Conservation (phyloP, 2,329 filamentous ascomycete species). For the Colletotrichum godetiae region DNA sequence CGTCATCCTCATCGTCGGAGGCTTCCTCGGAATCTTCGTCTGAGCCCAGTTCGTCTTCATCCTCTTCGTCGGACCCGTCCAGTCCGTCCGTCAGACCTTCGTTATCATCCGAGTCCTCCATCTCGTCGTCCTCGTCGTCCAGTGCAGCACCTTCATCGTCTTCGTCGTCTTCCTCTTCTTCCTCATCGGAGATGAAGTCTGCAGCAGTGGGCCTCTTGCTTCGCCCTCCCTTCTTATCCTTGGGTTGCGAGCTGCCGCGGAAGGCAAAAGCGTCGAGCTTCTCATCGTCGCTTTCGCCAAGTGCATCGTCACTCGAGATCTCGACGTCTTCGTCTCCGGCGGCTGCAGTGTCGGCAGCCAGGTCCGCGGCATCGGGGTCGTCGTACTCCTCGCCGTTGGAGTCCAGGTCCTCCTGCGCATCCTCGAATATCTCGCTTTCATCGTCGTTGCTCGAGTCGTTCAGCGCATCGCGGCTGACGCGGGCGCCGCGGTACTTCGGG, state of each 20-base stretch:
- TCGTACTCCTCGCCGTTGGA: constrained; percentile 61
- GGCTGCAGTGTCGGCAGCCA: constrained; percentile 60
- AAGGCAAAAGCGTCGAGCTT: constrained; percentile 80
- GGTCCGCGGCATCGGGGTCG: constrained; percentile 66
- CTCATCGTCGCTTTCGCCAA: constrained; percentile 88
- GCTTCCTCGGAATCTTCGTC: constrained; percentile 49
- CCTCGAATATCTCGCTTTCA: constrained; percentile 61
- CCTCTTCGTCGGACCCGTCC: constrained; percentile 44
- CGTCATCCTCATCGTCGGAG: constrained; percentile 41
- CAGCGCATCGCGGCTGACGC: constrained; percentile 77
- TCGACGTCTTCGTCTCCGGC: constrained; percentile 66
- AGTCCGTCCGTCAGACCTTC: constrained; percentile 40
- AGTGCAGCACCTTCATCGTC: constrained; percentile 46
- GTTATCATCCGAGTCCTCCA: constrained; percentile 43
- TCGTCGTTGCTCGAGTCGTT: constrained; percentile 51
- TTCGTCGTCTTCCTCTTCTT: constrained; percentile 50
- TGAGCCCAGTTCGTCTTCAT: constrained; percentile 44
- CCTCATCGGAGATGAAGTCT: constrained; percentile 66
- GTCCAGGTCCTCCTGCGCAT: constrained; percentile 47
- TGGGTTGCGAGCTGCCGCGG: constrained; percentile 66
- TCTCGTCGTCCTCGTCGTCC: constrained; percentile 48
- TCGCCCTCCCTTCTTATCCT: constrained; percentile 41
- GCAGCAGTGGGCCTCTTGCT: constrained; percentile 60
- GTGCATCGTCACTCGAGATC: constrained; percentile 75
- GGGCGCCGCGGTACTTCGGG: constrained; percentile 82